Base-by-base conservation (phyloP, 208 protist genomes). In the Trypanosoma brucei region DNA sequence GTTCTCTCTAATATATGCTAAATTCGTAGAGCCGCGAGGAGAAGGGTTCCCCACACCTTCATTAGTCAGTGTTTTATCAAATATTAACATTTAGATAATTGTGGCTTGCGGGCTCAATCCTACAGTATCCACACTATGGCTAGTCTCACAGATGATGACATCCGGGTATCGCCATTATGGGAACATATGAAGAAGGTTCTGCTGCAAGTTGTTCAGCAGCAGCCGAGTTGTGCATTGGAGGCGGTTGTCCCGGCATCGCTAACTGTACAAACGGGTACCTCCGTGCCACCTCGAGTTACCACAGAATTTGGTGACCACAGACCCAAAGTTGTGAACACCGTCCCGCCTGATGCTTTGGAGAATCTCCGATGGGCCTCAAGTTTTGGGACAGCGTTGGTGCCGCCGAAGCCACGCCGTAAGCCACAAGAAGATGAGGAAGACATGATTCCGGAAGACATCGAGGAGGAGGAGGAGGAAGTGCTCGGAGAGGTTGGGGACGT, bases 141-240 rank as follows among this genome's bases (percentile, higher is more conserved):
- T 33, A 84, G 76, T 7, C 34, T 91, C 45, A 75, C 75, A 22
- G 83, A 79, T 44, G 68, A 84, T 50, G 67, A 80, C 36, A 83
- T 96, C 44, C 70, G 76, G 8, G 68, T 79, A 58, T 86, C 91
- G 36, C 81, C 91, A 1, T 42, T 94, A 63, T 96, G 91, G 87
- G 59, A 86, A 22, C 91, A 96, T 83, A 84, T 96, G 84, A 79
- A 77, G 50, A 68, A 84, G 50, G 79, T 91, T 30, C 71, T 96
- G 31, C 74, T 87, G 36, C 73, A 89, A 31, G 74, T 96, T 51
- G 64, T 93, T 9, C 75, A 78, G 40, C 83, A 93, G 72, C 78
- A 79, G 5, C 91, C 91, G 30, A 58, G 59, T 40, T 72, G 83
- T 62, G 74, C 83, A 30, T 62, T 94, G 39, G 84, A 93, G 55